Evolutionary conservation across 1,284 basidiomycete genomes (phyloP).

Genomic region (Vanrija pseudolonga): DNA sequence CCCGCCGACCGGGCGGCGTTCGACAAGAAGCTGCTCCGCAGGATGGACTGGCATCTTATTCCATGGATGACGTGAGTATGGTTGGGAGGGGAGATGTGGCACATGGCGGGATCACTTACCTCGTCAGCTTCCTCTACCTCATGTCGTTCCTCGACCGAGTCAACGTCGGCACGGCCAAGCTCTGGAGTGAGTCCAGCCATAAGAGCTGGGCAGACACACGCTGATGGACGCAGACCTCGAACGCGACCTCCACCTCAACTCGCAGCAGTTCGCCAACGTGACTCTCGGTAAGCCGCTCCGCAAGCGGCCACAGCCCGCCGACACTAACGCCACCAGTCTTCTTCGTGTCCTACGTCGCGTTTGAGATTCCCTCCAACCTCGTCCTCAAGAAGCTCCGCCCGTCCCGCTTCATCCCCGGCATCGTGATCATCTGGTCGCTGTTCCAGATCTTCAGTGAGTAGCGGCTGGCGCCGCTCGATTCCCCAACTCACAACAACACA

Average conservation of each 20-base stretch:
- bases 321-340: constrained; percentile 32
- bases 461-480: too few relatives aligned
- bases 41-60: constrained; percentile 44
- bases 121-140: constrained; percentile 32
- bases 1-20: constrained; percentile 35
- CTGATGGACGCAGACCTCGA: constrained; percentile 33
- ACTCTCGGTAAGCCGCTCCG: background rate
- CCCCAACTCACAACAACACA: too few relatives aligned
- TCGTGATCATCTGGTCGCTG: constrained; percentile 41
- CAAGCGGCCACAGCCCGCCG: constrained; percentile 5
- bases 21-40: constrained; percentile 43
- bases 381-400: constrained; percentile 50
- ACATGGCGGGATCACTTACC: too few relatives aligned
- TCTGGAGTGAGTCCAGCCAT: constrained; percentile 15
- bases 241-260: constrained; percentile 44
- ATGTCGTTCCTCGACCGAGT: constrained; percentile 53
- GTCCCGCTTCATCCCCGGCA: constrained; percentile 46
- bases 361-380: constrained; percentile 51
- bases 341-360: constrained; percentile 45
- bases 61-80: constrained; percentile 49
- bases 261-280: constrained; percentile 47
- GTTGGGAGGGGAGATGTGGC: background rate
- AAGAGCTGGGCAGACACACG: background rate
- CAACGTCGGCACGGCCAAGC: constrained; percentile 49
- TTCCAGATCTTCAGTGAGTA: constrained; percentile 43